Conservation (phyloP, 1,139 yeast genomes). For the Debaryomycetaceae sp. region DNA sequence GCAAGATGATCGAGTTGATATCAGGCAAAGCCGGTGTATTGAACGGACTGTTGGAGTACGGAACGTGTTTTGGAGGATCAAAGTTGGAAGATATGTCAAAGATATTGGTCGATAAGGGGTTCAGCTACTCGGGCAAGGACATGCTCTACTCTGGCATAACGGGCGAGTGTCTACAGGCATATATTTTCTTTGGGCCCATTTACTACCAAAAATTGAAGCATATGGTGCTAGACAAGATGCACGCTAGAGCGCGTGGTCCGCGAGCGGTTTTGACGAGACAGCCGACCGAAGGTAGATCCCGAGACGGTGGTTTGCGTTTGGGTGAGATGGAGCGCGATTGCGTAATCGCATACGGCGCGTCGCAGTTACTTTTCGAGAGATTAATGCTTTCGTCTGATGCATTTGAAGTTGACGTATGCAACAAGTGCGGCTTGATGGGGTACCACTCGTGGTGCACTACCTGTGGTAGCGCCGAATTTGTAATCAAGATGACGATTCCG, state of each 20-base stretch:
- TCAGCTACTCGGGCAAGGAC: constrained; percentile 91
- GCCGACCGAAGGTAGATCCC: constrained; percentile 97
- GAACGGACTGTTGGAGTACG: constrained; percentile 85
- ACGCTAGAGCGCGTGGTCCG: constrained; percentile 98
- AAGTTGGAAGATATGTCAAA: constrained; percentile 93
- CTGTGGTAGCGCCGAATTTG: constrained; percentile 79
- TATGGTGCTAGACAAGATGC: constrained; percentile 99
- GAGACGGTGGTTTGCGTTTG: constrained; percentile 97
- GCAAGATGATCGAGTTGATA: constrained; percentile 92
- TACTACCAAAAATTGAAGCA: constrained; percentile 97
- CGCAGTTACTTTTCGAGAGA: constrained; percentile 85
- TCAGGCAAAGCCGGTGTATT: constrained; percentile 97
- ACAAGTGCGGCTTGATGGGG: constrained; percentile 96
- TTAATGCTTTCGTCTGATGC: constrained; percentile 97
- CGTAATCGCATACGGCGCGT: constrained; percentile 98
- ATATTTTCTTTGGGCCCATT: constrained; percentile 96
- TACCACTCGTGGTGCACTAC: constrained; percentile 96
- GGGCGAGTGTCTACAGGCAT: constrained; percentile 95
- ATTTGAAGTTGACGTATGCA: constrained; percentile 92
- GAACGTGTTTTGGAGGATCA: constrained; percentile 97
- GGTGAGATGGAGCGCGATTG: constrained; percentile 99
- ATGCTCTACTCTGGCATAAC: constrained; percentile 98
- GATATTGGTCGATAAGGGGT: constrained; percentile 83
- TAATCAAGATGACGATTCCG: constrained; percentile 92
- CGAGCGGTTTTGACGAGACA: constrained; percentile 96